Conservation (phyloP, 2,329 filamentous ascomycete genomes). For the Fusarium sp. region DNA sequence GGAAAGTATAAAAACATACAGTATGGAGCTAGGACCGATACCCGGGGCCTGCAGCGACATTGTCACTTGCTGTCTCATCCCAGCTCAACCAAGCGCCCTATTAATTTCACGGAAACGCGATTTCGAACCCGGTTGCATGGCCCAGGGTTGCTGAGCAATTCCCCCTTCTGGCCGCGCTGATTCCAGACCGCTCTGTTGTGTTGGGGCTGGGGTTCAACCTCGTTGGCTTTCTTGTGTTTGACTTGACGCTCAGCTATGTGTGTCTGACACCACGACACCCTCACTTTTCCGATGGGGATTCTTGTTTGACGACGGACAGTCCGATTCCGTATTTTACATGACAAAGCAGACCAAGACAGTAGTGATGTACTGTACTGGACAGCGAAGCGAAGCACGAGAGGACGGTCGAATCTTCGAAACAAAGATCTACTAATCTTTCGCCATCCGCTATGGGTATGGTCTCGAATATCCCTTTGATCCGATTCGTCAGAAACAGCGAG, state of each 20-base stretch:
- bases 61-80: slow-evolving; percentile 8
- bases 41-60: neutral
- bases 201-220: neutral
- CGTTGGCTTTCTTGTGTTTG: neutral
- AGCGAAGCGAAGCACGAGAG: neutral
- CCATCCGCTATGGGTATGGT: slow-evolving; percentile 11
- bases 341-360: neutral
- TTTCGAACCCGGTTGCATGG: slow-evolving; percentile 19
- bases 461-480: slow-evolving; percentile 12
- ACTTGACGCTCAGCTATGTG: neutral
- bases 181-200: slow-evolving; percentile 7
- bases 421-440: slow-evolving; percentile 18
- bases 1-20: slow-evolving; percentile 22
- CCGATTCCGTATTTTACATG: slow-evolving; percentile 5
- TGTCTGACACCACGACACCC: slow-evolving; percentile 3
- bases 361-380: neutral
- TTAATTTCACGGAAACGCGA: slow-evolving; percentile 18
- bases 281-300: slow-evolving; percentile 4
- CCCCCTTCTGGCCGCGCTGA: slow-evolving; percentile 7
- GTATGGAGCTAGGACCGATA: slow-evolving; percentile 2
- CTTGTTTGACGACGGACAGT: slow-evolving; percentile 12
- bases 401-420: neutral
- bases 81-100: slow-evolving; percentile 1
- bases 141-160: slow-evolving; percentile 16
- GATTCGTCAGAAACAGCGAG: slow-evolving; percentile 21